Evolutionary conservation across 495 filamentous ascomycete species (phyloP), one percentile per base, ranked within the genome.

Genomic region (Articulospora tetracladia): DNA sequence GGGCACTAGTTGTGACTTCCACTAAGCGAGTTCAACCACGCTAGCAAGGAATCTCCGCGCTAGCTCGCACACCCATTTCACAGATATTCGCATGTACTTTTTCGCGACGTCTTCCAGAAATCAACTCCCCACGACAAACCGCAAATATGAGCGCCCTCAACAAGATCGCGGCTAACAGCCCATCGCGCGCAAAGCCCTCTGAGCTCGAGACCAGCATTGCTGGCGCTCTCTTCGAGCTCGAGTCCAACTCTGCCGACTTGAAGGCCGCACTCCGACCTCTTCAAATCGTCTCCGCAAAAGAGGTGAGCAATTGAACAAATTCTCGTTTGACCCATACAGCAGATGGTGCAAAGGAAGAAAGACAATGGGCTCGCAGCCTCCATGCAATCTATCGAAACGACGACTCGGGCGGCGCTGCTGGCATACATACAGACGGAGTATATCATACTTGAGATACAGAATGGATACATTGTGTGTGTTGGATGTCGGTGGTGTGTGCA

Each of bases 81-180:
- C 48, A n/a, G 2, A 2, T 4, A 52, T 24, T 3, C 6, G 17
- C 15, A 52, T 52, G 6, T 49, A 11, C 20, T 49, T 27, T 24
- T 2, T 24, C 19, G 17, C 4, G 20, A 24, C 48, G 17, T 3
- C 24, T 39, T n/a, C n/a, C 34, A 39, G n/a, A 39, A 10, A 19
- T 52, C 22, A 24, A 52, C 23, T 47, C 23, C 41, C n/a, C n/a
- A 39, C 53, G 53, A 39, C 53, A 39, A 55, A 19, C 53, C 15
- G 60, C 65, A 67, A 68, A 34, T 41, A 68, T 67, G 68, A 63
- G 56, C 80, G 81, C 88, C 72, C 79, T 94, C 76, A 93, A 93
- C 87, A 98, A 98, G 91, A 98, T 98, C 77, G 92, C 93, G 74
- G 77, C 86, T 68, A 98, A 92, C 84, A 96, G 91, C 83, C 88